Base-by-base conservation (phyloP, 169 alveolate genomes). In the Cryptosporidium sp. region DNA sequence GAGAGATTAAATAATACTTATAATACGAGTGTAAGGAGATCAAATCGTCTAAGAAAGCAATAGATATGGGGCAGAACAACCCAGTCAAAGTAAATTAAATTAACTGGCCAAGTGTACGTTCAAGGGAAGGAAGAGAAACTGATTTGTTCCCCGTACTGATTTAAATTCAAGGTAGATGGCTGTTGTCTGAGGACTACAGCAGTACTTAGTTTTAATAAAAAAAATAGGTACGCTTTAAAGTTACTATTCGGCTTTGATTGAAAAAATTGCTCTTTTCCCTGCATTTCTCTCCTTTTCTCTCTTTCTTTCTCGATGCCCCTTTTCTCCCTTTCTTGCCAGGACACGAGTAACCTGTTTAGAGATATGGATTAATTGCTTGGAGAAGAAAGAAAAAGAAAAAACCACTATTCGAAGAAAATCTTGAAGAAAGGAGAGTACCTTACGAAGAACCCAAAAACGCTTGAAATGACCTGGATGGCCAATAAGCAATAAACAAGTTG, bases 381-480 rank as follows among this genome's bases (percentile, higher is more conserved):
- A 8, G 48, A 41, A 2, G 62, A 52, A 16, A 26, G 10, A 55
- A 14, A 55, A 16, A 33, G 21, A 2, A 9, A 26, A 10, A 31
- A 5, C 3, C 39, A n/a, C 35, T 73, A 73, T 68, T 73, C 86
- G 65, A 73, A 73, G 21, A 59, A 37, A 16, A 51, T 37, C 33
- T 41, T 84, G 8, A 70, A 62, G 6, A 65, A 84, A 6, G 45
- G 29, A 5, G 86, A 89, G 70, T 96, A 95, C 86, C 99, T 94
- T 4, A 96, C 33, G 50, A 86, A 73, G 67, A 96, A 94, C 6
- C 97, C 99, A 73, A 94, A 43, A 26, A 85, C 61, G 52, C 96
- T 92, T 45, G 97, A 95, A 12, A 93, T 21, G 37, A 96, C 87
- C 92, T 97, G 96, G 80, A 96, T 92, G 18, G 87, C 18, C 12